A percentile compares a stretch with the other conserved stretches of the same genome.
Conservation (phyloP, 148 eudicot genomes). For the Spergularia marina region DNA sequence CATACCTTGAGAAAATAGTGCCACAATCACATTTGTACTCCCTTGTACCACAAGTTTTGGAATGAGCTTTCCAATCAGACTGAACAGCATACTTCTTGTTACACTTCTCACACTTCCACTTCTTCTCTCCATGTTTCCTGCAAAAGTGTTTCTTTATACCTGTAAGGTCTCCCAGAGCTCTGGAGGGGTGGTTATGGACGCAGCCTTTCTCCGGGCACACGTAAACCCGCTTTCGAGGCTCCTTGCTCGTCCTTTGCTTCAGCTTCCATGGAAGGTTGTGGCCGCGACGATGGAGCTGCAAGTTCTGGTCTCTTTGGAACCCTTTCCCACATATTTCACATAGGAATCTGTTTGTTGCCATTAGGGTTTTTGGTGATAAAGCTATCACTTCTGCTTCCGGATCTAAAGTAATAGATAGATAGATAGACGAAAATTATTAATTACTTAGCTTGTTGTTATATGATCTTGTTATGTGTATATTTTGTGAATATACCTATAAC, state of each 20-base stretch:
- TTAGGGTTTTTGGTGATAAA: constrained; percentile 80
- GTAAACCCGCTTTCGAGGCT: constrained; percentile 69
- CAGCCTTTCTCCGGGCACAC: constrained; percentile 87
- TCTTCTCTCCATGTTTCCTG: constrained; percentile 94
- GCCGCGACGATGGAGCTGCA: constrained; percentile 83
- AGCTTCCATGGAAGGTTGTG: constrained; percentile 98
- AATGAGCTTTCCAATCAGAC: constrained; percentile 96
- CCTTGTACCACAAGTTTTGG: constrained; percentile 93
- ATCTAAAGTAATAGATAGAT: constrained; percentile 38
- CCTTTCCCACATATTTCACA: constrained; percentile 98
- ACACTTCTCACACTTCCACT: constrained; percentile 98
- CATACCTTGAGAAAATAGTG: constrained; percentile 82
- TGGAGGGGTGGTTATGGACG: constrained; percentile 80
- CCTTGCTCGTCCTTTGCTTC: constrained; percentile 80
- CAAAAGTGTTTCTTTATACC: constrained; percentile 95
- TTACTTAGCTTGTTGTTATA: not conserved
- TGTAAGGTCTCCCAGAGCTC: constrained; percentile 88
- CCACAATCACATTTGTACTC: constrained; percentile 96
- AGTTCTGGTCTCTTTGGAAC: constrained; percentile 83
- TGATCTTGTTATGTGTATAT: not conserved
- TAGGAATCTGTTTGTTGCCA: constrained; percentile 94
- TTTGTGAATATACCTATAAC: constrained; percentile 21
- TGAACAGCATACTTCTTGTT: constrained; percentile 87
- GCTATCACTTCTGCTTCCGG: constrained; percentile 98
- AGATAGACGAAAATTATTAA: not conserved